Evolutionary conservation across 2,329 filamentous ascomycete species (phyloP).

Genomic region (Calonectria hongkongensis): DNA sequence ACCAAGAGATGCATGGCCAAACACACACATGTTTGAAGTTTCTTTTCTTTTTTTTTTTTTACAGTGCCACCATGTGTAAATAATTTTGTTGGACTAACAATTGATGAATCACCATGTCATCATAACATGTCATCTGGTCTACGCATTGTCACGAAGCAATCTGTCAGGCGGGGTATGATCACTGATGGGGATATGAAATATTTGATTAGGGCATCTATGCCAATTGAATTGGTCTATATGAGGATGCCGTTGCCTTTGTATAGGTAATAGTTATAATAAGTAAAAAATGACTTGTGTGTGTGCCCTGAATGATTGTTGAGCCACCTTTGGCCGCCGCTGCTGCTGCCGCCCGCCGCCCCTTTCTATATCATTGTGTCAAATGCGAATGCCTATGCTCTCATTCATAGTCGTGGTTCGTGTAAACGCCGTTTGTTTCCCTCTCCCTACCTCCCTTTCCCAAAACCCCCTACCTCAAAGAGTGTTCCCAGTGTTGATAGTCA

Average conservation of each 20-base stretch:
- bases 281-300: not conserved
- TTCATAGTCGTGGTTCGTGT: slow-evolving; percentile 21
- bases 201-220: slow-evolving; percentile 3
- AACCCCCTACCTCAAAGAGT: not conserved
- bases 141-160: too few relatives aligned
- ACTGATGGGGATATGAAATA: not conserved
- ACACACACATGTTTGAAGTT: not conserved
- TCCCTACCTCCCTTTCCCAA: too few relatives aligned
- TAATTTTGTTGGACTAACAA: not conserved
- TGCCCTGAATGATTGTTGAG: slow-evolving; percentile 11
- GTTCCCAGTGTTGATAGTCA: not conserved
- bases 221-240: slow-evolving; percentile 11
- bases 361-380: slow-evolving; percentile 19
- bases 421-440: not conserved
- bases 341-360: not conserved
- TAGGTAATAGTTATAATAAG: not conserved
- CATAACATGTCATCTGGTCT: too few relatives aligned
- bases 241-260: slow-evolving; percentile 6
- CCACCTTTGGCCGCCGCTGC: not conserved
- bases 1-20: slow-evolving; percentile 24
- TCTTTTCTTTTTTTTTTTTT: not conserved
- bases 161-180: too few relatives aligned
- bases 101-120: not conserved
- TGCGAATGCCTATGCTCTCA: not conserved
- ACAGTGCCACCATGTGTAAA: not conserved